Evolutionary conservation across 1,284 basidiomycete species (phyloP), one percentile per base, ranked within the genome.

Genomic region (Moesziomyces globuligerus): DNA sequence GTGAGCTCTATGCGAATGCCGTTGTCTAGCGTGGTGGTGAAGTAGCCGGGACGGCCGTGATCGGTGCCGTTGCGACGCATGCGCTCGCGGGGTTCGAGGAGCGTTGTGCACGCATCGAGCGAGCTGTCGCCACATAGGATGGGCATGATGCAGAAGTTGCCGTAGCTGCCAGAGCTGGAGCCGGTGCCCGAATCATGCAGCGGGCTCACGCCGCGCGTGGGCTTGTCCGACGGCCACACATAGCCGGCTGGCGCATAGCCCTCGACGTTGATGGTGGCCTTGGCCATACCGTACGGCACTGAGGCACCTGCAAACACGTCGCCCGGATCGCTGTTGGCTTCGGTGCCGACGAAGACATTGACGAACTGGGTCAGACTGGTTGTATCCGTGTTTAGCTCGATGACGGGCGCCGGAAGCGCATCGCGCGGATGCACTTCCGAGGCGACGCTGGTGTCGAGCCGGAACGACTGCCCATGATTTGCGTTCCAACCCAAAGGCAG

Each of bases 151-250:
- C 69, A 73, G 24, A 72, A 77, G 61, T 78, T 77, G 39, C 77
- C 77, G 36, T 61, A 78, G 43, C 64, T 69, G 25, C 77, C 75
- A 11, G 47, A 50, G 28, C 66, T 69, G 13, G 76, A 79, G 32
- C 76, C 75, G 4, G 76, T 79, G 28, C 76, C 76, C 18, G 72
- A 69, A 46, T 79, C 76, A 51, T 79, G 76, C 7, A 79, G 62
- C 1, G 61, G 55, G 15, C 64, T 69, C 23, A 79, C 49, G 21
- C 76, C 75, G n/a, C 76, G 72, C 17, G 76, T 69, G 7, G 61
- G 54, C 29, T 69, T 54, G 37, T 66, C 50, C 10, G 52, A 43
- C 7, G 70, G 56, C 44, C 49, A 68, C 21, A 71, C 69, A 42
- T 78, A 73, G 24, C 75, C 75, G 4, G 75, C 70, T 6, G 78